Percentiles rank a stretch among this genome's conserved stretches.
These are phyloP conservation scores for Eucalyptus tenuipes DNA, from an alignment of 345 rosid species.

Conservation along the genomic window DNA sequence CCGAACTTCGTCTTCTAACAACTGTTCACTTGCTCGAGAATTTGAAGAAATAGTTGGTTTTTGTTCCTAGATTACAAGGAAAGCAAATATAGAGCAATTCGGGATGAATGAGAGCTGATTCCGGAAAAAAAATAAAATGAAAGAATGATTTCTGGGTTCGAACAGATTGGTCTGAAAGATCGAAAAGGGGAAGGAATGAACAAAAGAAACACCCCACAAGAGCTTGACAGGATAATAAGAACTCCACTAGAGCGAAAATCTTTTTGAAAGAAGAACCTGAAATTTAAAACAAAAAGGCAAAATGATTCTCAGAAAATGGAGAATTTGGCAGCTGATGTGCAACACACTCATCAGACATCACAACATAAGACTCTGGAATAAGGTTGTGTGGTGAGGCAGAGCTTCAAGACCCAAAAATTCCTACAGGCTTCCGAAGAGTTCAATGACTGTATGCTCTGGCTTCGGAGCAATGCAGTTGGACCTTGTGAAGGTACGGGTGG, in stretches of 20 bases:
- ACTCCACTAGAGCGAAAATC: background rate
- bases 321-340: background rate
- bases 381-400: background rate
- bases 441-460: background rate
- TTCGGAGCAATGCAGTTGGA: background rate
- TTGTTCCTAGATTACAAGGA: background rate
- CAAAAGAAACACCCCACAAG: background rate
- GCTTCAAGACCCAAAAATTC: background rate
- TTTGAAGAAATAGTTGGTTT: background rate
- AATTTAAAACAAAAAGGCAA: background rate
- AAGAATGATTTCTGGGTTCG: background rate
- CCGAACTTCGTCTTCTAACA: background rate
- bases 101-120: background rate
- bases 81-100: background rate
- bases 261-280: background rate
- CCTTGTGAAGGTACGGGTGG: background rate
- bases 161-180: background rate
- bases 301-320: background rate
- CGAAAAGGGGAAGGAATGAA: background rate
- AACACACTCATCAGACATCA: background rate
- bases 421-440: background rate
- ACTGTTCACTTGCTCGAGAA: background rate
- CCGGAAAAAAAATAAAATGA: background rate
- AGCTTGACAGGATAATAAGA: background rate
- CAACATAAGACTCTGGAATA: background rate